Evolutionary conservation across 169 alveolate genomes (phyloP), one percentile per base, ranked within the genome.

Genomic region (Cryptosporidium ryanae): DNA sequence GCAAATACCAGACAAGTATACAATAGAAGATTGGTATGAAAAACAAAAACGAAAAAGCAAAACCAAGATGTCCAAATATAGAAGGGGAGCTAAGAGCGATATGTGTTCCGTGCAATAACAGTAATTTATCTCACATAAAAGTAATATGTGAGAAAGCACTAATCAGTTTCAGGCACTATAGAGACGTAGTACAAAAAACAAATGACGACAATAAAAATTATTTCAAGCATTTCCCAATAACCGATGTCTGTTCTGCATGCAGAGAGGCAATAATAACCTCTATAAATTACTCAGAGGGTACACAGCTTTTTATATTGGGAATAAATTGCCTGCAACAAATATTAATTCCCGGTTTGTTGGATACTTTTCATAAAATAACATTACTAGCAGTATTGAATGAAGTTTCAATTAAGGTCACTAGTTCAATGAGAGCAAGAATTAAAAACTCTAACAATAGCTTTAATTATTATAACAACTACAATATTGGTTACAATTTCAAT

Each of bases 51-150:
- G 15, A 12, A 27, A 54, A 32, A 54, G 5, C 50, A 7, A 68
- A 31, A 61, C 23, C n/a, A n/a, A 76, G 63, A 32, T 76, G 87
- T 46, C 87, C 87, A 76, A 59, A 76, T 55, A 59, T 76, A 43
- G 87, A 76, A 23, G 87, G 63, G 17, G 87, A 76, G 23, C 17
- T 76, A n/a, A 55, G 87, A 76, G 87, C 87, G 38, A 76, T 76
- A 25, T 76, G 76, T 61, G 61, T 12, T 4, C 76, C 87, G 38
- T 59, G 87, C 13, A 76, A 76, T 6, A 76, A 31, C 52, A 59
- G 64, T n/a, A 76, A 31, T 48, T 55, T 76, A 15, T 32, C 34
- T 12, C 63, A 76, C 63, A 76, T 76, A 34, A 76, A 76, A 48
- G 70, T 55, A 12, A 59, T 76, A 52, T 76, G 87, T 59, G 87